A percentile compares a stretch with the other conserved stretches of the same genome.
Evolutionary conservation across 1,284 basidiomycete genomes (phyloP).

Genomic region (Leccinum angustisporum): DNA sequence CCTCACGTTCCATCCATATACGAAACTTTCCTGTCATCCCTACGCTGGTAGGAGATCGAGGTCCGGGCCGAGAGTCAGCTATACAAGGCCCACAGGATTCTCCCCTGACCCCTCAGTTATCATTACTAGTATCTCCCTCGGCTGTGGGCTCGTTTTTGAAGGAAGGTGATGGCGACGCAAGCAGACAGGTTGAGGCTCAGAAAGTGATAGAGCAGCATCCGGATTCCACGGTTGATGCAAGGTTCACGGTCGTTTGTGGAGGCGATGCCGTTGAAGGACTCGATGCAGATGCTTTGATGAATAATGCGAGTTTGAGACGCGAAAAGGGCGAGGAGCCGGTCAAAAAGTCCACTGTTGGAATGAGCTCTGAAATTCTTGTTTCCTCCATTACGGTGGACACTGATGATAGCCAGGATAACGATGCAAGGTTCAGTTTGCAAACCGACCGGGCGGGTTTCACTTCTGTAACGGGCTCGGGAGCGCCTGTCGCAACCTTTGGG

Average conservation of each 20-base stretch:
- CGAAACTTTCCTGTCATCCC: too few relatives aligned
- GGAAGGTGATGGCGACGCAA: neutral
- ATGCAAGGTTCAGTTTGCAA: neutral
- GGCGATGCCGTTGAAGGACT: neutral
- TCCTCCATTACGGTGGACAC: neutral
- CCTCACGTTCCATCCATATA: too few relatives aligned
- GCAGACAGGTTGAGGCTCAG: too few relatives aligned
- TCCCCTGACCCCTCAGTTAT: constrained; percentile 7
- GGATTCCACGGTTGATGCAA: neutral
- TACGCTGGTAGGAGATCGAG: constrained; percentile 4
- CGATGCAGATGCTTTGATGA: neutral
- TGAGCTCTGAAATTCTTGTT: neutral
- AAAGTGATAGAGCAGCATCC: neutral
- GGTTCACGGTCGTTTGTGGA: neutral
- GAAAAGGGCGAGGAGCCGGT: neutral
- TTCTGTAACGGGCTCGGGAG: neutral
- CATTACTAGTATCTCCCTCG: neutral
- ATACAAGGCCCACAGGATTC: neutral
- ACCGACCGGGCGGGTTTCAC: neutral
- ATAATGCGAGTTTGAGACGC: neutral
- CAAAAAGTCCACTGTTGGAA: neutral
- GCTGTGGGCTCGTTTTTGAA: neutral
- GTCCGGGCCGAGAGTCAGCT: neutral
- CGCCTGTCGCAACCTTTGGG: neutral
- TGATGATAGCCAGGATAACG: neutral